Evolutionary conservation across 768 basidiomycete species (phyloP).

Genomic region (Lentinula detonsa): DNA sequence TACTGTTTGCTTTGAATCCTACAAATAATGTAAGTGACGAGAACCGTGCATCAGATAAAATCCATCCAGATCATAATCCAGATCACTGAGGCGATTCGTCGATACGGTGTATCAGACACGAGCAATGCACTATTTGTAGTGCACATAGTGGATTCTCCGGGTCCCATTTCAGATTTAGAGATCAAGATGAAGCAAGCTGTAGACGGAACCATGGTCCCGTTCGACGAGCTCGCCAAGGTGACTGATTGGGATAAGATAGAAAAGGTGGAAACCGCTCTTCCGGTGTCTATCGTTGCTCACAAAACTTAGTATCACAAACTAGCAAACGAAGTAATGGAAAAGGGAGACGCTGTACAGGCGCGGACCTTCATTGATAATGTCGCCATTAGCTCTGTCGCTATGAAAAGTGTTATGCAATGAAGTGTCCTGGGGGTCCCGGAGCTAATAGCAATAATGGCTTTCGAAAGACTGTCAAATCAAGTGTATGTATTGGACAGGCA

Average conservation of each 20-base stretch:
- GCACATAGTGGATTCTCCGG: constrained; percentile 42
- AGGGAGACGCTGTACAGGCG: constrained; percentile 17
- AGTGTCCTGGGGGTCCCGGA: neutral
- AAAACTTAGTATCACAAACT: constrained; percentile 46
- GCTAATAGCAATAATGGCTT: too few relatives aligned
- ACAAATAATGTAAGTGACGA: constrained; percentile 63
- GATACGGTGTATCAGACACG: constrained; percentile 75
- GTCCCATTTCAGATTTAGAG: constrained; percentile 31
- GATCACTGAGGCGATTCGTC: constrained; percentile 85
- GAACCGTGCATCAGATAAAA: neutral
- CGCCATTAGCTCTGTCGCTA: constrained; percentile 53
- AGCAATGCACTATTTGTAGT: constrained; percentile 69
- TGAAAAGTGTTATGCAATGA: constrained; percentile 42
- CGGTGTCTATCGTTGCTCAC: neutral
- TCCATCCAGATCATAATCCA: constrained; percentile 19
- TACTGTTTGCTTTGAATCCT: constrained; percentile 83
- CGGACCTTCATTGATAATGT: constrained; percentile 38
- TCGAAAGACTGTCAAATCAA: constrained; percentile 20
- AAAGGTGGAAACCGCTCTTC: constrained; percentile 45
- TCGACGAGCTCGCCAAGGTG: constrained; percentile 35
- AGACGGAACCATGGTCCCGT: constrained; percentile 44
- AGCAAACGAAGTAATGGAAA: constrained; percentile 32
- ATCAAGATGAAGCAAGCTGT: constrained; percentile 53
- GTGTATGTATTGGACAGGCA: neutral
- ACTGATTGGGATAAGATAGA: constrained; percentile 73